Evolutionary conservation across 176 grass and related monocot genomes (phyloP), one percentile per base, ranked within the genome.

Genomic region (Oryza meyeriana): DNA sequence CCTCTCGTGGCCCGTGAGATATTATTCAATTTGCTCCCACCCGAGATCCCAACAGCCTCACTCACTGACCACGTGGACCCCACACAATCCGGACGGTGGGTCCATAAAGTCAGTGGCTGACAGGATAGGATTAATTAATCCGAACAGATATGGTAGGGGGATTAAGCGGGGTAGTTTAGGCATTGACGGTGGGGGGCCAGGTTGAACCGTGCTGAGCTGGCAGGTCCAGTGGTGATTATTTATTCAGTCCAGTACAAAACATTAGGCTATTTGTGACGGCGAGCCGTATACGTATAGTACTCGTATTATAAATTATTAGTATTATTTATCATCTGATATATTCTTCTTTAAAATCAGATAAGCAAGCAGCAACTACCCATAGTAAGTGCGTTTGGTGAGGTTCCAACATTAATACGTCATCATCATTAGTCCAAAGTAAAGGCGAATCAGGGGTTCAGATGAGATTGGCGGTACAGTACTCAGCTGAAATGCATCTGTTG

Each of bases 201-300:
- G 79, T 20, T 72, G 67, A 72, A 86, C 29, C 59, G 59, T 22
- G 73, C 73, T 67, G 35, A 85, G 42, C 83, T 89, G 83, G 82
- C 40, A 41, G 69, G 31, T 59, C 55, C n/a, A 3, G 50, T 22
- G 20, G 50, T 55, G 9, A 55, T 30, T 24, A 66, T 52, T 35
- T 5, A 5, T 76, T 69, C 16, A 10, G 4, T 12, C 29, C 28
- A 9, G 24, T 28, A 13, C 12, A 45, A 28, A 24, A 24, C 69
- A 9, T 28, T 45, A 29, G 28, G 14, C 1, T 33, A 8, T 2
- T 76, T 77, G 33, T 59, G 39, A 41, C 7, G 76, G 5, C 16
- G 6, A 28, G 61, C n/a, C 73, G 40, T 52, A 0, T 27, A 74
- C 52, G 17, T 14, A 52, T 52, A 52, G 48, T 52, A 22, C 50